phyloP scores from a whole-genome alignment of 805 yeast genomes.

The Saccharomycopsis lassenensis region DNA sequence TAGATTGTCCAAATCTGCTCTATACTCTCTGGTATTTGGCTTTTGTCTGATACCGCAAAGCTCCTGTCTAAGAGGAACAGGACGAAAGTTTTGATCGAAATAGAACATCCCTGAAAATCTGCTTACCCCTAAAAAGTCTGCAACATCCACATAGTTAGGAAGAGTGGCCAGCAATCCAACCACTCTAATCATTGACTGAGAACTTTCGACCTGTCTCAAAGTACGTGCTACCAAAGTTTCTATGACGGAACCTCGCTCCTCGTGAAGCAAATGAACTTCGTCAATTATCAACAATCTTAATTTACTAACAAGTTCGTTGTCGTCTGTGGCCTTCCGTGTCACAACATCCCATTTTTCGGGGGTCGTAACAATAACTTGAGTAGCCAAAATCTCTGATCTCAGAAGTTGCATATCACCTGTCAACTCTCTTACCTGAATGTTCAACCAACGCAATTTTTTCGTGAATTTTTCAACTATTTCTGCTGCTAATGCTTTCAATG shows the following conservation, averaged over 20 bases:
- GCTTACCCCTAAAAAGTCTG: slow-evolving; percentile 88
- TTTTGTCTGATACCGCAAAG: slow-evolving; percentile 81
- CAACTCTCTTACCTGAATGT: slow-evolving; percentile 74
- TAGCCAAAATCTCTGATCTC: slow-evolving; percentile 62
- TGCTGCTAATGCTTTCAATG: slow-evolving; percentile 88
- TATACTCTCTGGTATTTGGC: slow-evolving; percentile 58
- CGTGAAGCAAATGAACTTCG: slow-evolving; percentile 93
- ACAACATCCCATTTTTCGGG: slow-evolving; percentile 99
- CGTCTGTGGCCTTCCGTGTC: slow-evolving; percentile 86
- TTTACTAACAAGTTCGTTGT: slow-evolving; percentile 70
- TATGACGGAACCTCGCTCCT: slow-evolving; percentile 95
- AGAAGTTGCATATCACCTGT: slow-evolving; percentile 96
- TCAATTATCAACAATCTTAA: slow-evolving; percentile 84
- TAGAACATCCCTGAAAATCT: slow-evolving; percentile 86
- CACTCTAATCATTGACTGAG: slow-evolving; percentile 90
- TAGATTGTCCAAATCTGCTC: slow-evolving; percentile 63
- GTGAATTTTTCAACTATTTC: slow-evolving; percentile 90
- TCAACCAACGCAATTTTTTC: slow-evolving; percentile 70
- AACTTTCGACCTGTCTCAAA: slow-evolving; percentile 84
- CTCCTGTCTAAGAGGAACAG: slow-evolving; percentile 85
- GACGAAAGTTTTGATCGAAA: slow-evolving; percentile 87
- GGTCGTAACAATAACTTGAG: slow-evolving; percentile 86
- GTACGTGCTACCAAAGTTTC: slow-evolving; percentile 94
- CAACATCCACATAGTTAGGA: slow-evolving; percentile 87
- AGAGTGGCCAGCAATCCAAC: slow-evolving; percentile 89